Evolutionary conservation across 192 early-diverging fungal species (phyloP).

Genomic region (Dissophora globulifera): DNA sequence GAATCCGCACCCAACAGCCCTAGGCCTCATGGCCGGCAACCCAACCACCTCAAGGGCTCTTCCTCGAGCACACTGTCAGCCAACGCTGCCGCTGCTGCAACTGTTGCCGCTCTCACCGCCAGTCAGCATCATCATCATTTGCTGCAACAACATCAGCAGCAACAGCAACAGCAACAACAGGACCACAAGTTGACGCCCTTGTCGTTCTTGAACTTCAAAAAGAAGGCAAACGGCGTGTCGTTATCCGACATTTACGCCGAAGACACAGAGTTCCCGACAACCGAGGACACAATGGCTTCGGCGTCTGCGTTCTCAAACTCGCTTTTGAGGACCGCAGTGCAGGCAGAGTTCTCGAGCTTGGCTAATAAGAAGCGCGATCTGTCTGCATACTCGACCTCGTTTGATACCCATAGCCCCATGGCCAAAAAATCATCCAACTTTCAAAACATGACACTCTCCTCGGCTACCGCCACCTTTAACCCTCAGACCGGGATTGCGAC

Average conservation of each 20-base stretch:
- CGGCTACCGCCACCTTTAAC: conserved; percentile 11
- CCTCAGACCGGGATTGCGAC: neutral
- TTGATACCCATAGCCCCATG: conserved; percentile 49
- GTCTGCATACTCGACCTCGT: conserved; percentile 44
- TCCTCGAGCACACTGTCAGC: conserved; percentile 8
- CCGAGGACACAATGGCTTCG: conserved; percentile 27
- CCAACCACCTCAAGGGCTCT: neutral
- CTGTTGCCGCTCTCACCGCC: conserved; percentile 38
- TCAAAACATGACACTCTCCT: conserved; percentile 19
- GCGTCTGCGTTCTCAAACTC: conserved; percentile 41
- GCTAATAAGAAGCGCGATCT: conserved; percentile 48
- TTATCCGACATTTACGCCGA: conserved; percentile 48
- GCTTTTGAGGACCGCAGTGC: conserved; percentile 37
- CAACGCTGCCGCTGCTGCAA: conserved; percentile 48
- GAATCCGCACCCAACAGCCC: conserved; percentile 3
- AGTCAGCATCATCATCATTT: conserved; percentile 30
- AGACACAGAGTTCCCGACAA: conserved; percentile 11
- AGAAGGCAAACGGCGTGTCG: conserved; percentile 38
- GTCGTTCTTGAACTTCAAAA: conserved; percentile 35
- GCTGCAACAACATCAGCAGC: conserved; percentile 19
- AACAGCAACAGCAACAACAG: conserved; percentile 24
- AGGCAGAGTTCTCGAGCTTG: conserved; percentile 31
- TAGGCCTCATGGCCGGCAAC: neutral
- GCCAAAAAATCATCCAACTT: conserved; percentile 40
- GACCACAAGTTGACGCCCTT: conserved; percentile 36